phyloP scores from a whole-genome alignment of 257 asterid genomes.

The Solanum ossicruentum region DNA sequence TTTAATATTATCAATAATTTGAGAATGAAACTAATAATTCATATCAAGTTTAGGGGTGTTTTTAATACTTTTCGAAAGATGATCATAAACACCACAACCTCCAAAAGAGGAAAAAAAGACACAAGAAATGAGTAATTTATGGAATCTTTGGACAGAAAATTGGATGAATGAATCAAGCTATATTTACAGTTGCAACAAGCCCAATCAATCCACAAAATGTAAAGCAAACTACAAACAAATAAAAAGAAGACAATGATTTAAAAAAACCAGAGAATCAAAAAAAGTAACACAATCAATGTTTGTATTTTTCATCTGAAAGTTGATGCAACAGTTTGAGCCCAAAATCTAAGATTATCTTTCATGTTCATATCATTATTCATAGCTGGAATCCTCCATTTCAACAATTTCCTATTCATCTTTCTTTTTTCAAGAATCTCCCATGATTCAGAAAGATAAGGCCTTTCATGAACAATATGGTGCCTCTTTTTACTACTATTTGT shows the following conservation, averaged over 20 bases:
- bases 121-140: background rate
- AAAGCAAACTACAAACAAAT: background rate
- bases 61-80: background rate
- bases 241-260: background rate
- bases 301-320: conserved; percentile 25
- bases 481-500: background rate
- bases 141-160: background rate
- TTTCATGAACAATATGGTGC: conserved; percentile 3
- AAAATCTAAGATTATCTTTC: conserved; percentile 55
- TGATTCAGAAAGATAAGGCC: conserved; percentile 86
- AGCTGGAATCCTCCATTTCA: conserved; percentile 38
- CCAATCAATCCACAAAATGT: background rate
- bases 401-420: conserved; percentile 6
- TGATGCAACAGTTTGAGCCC: conserved; percentile 84
- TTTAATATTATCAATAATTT: too few relatives aligned
- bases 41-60: too few relatives aligned
- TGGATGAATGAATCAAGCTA: background rate
- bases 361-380: conserved; percentile 28
- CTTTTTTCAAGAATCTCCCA: conserved; percentile 28
- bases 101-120: background rate
- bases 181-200: background rate
- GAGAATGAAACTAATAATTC: too few relatives aligned
- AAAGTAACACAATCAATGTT: background rate
- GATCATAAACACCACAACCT: too few relatives aligned
- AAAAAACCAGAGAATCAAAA: background rate